Evolutionary conservation across 2,329 filamentous ascomycete species (phyloP).

Genomic region (Lachnellula cervina): DNA sequence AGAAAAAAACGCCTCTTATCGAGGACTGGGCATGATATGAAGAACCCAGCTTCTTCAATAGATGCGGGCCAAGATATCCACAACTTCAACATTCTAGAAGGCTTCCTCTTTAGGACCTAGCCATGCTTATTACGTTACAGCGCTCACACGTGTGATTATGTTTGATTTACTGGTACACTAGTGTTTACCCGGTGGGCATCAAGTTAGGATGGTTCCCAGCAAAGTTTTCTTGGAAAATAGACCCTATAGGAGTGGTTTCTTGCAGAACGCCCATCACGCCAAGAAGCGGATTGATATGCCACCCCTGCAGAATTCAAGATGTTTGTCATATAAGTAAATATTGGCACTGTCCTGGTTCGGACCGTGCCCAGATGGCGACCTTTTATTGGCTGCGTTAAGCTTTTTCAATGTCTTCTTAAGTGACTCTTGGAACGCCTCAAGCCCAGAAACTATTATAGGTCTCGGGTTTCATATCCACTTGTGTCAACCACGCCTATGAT

Average conservation of each 20-base stretch:
- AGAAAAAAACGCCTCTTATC: not conserved
- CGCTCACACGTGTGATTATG: not conserved
- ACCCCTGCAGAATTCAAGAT: not conserved
- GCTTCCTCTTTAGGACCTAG: not conserved
- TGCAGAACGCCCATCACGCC: not conserved
- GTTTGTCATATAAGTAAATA: not conserved
- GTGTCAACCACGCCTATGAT: not conserved
- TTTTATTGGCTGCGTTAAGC: not conserved
- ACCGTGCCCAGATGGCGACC: not conserved
- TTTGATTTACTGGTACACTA: not conserved
- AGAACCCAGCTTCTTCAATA: not conserved
- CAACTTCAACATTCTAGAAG: not conserved
- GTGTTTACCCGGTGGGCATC: not conserved
- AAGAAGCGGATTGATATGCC: not conserved
- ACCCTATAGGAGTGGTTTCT: not conserved
- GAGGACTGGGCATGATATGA: not conserved
- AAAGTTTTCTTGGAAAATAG: no score
- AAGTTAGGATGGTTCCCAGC: not conserved
- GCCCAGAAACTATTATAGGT: not conserved
- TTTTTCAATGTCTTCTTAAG: not conserved
- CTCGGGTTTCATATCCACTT: not conserved
- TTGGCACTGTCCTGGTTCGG: not conserved
- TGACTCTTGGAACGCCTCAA: not conserved
- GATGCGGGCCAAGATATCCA: not conserved
- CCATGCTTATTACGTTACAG: not conserved